A percentile compares a stretch with the other conserved stretches of the same genome.
Evolutionary conservation across 306 rosid species (phyloP).

Genomic region (Lathyrus oleraceus): DNA sequence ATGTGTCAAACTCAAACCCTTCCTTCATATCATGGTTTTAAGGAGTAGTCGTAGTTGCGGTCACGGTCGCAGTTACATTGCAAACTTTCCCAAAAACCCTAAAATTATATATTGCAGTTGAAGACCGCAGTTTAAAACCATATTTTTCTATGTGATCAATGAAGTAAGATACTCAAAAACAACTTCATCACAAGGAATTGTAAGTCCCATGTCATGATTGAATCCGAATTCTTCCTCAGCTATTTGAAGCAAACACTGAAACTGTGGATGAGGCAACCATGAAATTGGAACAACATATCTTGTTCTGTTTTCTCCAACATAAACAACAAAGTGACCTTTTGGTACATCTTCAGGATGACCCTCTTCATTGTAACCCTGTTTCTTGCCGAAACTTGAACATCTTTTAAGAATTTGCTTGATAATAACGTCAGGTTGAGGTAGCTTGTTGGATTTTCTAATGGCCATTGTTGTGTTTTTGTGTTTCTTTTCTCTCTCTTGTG

Average conservation of each 20-base stretch:
- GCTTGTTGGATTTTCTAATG: conserved; percentile 51
- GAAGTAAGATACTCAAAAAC: conserved; percentile 61
- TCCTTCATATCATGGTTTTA: neutral
- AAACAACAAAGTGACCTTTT: conserved; percentile 83
- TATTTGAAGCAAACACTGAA: conserved; percentile 65
- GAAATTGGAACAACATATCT: conserved; percentile 76
- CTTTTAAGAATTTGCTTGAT: conserved; percentile 62
- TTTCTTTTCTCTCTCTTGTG: neutral
- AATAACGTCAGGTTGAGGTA: conserved; percentile 56
- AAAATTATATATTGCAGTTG: neutral
- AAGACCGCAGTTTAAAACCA: neutral
- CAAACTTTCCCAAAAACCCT: neutral
- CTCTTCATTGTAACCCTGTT: conserved; percentile 47
- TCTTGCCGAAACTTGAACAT: conserved; percentile 77
- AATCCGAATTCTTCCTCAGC: conserved; percentile 92
- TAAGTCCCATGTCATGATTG: conserved; percentile 74
- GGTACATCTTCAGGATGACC: conserved; percentile 77
- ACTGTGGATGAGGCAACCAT: conserved; percentile 71
- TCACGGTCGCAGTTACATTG: neutral
- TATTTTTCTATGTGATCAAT: conserved; percentile 46
- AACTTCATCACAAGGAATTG: conserved; percentile 82
- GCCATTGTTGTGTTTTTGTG: conserved; percentile 45
- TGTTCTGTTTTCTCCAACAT: conserved; percentile 81
- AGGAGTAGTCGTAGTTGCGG: neutral
- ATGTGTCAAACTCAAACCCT: neutral